These are phyloP conservation scores for Terana coerulea DNA, from an alignment of 768 basidiomycete species.

Conservation along the genomic window DNA sequence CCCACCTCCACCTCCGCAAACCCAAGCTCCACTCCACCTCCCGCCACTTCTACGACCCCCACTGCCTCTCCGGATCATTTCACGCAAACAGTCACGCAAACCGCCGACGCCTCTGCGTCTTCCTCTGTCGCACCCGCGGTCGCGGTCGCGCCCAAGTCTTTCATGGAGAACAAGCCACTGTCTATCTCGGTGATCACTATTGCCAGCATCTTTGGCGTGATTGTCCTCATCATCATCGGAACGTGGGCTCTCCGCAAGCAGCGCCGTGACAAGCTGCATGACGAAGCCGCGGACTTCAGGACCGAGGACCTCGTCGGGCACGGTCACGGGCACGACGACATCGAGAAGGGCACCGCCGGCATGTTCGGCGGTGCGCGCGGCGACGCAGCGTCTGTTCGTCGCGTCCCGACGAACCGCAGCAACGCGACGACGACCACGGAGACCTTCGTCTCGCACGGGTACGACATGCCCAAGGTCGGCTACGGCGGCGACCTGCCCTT, in stretches of 20 bases:
- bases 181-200: constrained; percentile 55
- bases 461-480: neutral
- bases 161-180: constrained; percentile 65
- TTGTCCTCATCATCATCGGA: constrained; percentile 38
- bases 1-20: neutral
- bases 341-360: constrained; percentile 14
- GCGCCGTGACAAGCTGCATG: constrained; percentile 30
- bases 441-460: neutral
- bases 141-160: constrained; percentile 31
- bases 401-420: neutral
- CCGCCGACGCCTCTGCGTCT: constrained; percentile 18
- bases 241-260: constrained; percentile 50
- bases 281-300: constrained; percentile 24
- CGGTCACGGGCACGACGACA: constrained; percentile 9
- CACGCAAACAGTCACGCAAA: too few relatives aligned
- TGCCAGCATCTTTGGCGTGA: constrained; percentile 42
- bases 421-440: neutral
- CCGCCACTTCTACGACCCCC: constrained; percentile 4
- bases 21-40: constrained; percentile 4
- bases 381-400: neutral
- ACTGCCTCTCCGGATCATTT: neutral
- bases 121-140: constrained; percentile 26
- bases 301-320: constrained; percentile 14
- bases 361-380: neutral
- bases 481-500: neutral